Evolutionary conservation across 2,329 filamentous ascomycete species (phyloP), one percentile per base, ranked within the genome.

Genomic region (Xylariaceae sp.): DNA sequence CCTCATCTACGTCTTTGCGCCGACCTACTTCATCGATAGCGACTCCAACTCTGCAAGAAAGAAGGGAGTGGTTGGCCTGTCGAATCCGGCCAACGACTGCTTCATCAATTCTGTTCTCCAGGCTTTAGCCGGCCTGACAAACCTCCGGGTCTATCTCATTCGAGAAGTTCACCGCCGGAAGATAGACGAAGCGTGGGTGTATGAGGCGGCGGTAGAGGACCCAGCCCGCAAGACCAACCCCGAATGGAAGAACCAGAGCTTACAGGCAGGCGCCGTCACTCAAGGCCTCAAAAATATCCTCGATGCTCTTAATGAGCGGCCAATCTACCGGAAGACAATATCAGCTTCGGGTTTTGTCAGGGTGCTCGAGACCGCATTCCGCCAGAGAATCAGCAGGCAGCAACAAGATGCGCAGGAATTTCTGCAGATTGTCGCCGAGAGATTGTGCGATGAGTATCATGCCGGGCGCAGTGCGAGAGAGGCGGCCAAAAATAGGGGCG

Each of bases 391-490:
- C 64, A 96, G 89, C 68, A 81, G 92, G 51, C 90, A 94, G 68
- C 94, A 99, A 72, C 94, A 99, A 72, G 94, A 99, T 74, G 94
- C 94, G 8, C 94, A 99, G 68, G 94, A 99, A 70, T 96, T 99
- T 60, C 73, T 99, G 53, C 94, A 99, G 73, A 86, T 97, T 48
- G 87, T 99, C 9, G 88, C 90, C 2, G 92, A 99, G 74, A 81
- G 92, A 50, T 76, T 99, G 53, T 91, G 89, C 65, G 94, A 99
- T 67, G 94, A 99, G 72, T 96, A 96, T 66, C 86, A 95, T 68
- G 91, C 91, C 3, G 91, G 90, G 1, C 80, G 82, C 64, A 82
- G 87, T 67, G 91, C 89, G 9, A 80, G 91, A 59, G 75, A 74
- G 45, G 77, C 81, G 55, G 83, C 83, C 3, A 74, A 69, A 47